Evolutionary conservation across 352 stramenopile genomes (phyloP).

Genomic region (Phytophthora sansomeana): DNA sequence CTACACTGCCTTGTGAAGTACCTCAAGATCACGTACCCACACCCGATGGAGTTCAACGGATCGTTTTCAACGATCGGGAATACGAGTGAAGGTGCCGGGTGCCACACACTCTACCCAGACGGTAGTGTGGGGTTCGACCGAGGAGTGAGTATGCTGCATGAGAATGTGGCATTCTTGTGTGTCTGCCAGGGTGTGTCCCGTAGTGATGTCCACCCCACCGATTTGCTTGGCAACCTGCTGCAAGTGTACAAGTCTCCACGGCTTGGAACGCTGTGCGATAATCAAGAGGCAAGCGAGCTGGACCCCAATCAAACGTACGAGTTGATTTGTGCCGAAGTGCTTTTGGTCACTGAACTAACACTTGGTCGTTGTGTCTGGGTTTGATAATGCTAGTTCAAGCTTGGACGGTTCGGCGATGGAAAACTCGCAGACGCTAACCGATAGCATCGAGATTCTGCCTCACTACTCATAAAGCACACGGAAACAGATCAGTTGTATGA

Average conservation of each 20-base stretch:
- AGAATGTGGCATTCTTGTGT: constrained; percentile 78
- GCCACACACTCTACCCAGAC: constrained; percentile 87
- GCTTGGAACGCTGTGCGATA: constrained; percentile 55
- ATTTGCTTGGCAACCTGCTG: constrained; percentile 78
- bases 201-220: constrained; percentile 51
- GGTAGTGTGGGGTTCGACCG: constrained; percentile 82
- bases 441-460: constrained; percentile 69
- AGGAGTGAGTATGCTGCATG: constrained; percentile 75
- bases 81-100: constrained; percentile 76
- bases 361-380: background rate
- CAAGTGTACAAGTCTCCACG: constrained; percentile 53
- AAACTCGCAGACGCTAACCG: constrained; percentile 55
- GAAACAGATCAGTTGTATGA: constrained; percentile 34
- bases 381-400: background rate
- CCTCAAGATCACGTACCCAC: constrained; percentile 70
- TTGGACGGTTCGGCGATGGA: constrained; percentile 30
- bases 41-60: constrained; percentile 89
- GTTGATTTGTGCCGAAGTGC: background rate
- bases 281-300: constrained; percentile 22
- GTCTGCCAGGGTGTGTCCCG: constrained; percentile 53
- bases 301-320: constrained; percentile 30
- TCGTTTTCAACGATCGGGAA: constrained; percentile 89
- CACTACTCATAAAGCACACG: constrained; percentile 57
- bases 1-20: constrained; percentile 77
- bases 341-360: background rate